These are phyloP conservation scores for Citrullus amarus DNA, from an alignment of 306 rosid genomes.

Conservation along the genomic window DNA sequence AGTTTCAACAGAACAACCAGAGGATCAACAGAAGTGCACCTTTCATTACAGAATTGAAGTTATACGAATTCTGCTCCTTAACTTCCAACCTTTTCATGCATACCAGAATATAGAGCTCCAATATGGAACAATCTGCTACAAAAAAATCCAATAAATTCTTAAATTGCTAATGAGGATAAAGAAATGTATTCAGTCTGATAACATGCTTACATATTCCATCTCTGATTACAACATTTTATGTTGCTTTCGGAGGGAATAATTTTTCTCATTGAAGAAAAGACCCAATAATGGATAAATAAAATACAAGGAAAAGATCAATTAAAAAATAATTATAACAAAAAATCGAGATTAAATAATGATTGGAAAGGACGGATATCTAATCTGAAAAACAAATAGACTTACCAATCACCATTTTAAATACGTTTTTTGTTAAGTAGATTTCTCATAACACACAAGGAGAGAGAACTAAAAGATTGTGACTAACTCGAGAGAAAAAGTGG, in stretches of 20 bases:
- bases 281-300: no score
- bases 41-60: slow-evolving; percentile 78
- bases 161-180: background rate
- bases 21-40: slow-evolving; percentile 30
- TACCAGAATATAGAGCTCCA: slow-evolving; percentile 81
- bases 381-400: no score
- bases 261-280: no score
- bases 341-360: no score
- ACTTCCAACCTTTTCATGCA: slow-evolving; percentile 88
- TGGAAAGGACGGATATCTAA: no score
- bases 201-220: background rate
- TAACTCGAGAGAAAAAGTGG: background rate
- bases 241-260: no score
- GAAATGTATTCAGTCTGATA: background rate
- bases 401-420: background rate
- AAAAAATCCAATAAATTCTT: background rate
- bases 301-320: no score
- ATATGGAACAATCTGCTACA: slow-evolving; percentile 63
- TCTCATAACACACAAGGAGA: background rate
- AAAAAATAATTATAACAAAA: no score
- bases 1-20: slow-evolving; percentile 11
- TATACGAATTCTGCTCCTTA: slow-evolving; percentile 69
- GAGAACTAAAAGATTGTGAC: background rate
- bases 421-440: background rate
- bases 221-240: background rate